Evolutionary conservation across 2,329 filamentous ascomycete genomes (phyloP).

Genomic region (Fusarium musae): DNA sequence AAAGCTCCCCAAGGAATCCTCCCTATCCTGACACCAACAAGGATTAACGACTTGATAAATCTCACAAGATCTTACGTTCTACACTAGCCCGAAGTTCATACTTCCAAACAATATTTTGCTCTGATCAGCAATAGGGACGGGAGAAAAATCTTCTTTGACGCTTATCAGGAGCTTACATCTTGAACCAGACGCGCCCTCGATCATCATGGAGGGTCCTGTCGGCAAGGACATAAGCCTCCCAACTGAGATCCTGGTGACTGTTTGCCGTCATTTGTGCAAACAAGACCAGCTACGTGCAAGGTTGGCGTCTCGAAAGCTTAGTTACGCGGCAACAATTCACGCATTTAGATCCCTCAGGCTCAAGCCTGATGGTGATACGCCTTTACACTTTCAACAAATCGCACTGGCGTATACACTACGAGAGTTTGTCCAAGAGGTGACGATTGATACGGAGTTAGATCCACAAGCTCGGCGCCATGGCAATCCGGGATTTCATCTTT

Average conservation of each 20-base stretch:
- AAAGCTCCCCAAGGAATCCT: neutral
- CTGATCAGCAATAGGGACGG: no score
- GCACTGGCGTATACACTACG: neutral
- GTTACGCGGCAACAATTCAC: slow-evolving; percentile 28
- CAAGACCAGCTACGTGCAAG: slow-evolving; percentile 26
- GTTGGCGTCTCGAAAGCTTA: slow-evolving; percentile 46
- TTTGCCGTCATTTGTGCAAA: neutral
- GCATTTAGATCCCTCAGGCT: neutral
- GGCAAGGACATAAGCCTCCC: neutral
- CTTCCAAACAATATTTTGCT: no score
- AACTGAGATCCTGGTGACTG: neutral
- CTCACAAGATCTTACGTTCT: no score
- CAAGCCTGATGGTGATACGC: neutral
- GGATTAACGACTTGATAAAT: no score
- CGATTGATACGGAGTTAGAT: neutral
- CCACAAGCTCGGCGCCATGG: neutral
- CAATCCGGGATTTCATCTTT: no score
- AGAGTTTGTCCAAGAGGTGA: neutral
- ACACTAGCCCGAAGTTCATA: no score
- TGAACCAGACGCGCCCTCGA: no score
- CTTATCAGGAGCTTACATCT: no score
- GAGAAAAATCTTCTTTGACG: no score
- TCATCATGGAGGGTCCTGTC: no score
- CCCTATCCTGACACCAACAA: no score
- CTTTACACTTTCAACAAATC: neutral